These are phyloP conservation scores for Kodamaea anthophila DNA, from an alignment of 1,139 yeast genomes.

Conservation along the genomic window DNA sequence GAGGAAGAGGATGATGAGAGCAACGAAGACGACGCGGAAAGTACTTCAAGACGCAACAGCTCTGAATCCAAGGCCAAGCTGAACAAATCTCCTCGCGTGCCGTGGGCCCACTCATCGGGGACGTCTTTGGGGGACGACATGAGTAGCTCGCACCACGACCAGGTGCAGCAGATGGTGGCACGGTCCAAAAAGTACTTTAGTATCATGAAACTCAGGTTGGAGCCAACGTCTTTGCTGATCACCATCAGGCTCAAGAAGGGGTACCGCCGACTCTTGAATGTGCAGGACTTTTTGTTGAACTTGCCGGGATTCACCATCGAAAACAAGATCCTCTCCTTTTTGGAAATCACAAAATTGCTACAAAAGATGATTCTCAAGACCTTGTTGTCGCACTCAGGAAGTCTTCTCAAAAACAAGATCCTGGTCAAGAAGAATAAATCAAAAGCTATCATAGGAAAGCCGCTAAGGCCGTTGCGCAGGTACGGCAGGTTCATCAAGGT, in stretches of 20 bases:
- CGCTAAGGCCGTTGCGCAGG: conserved; percentile 21
- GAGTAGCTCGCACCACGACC: conserved; percentile 27
- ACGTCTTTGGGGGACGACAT: conserved; percentile 6
- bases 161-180: conserved; percentile 49
- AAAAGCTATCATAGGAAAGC: conserved; percentile 12
- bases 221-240: conserved; percentile 44
- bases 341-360: conserved; percentile 48
- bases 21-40: not conserved
- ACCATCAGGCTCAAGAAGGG: conserved; percentile 57
- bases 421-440: conserved; percentile 17
- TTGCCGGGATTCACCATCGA: conserved; percentile 48
- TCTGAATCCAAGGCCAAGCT: not conserved
- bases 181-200: conserved; percentile 56
- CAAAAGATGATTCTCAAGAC: conserved; percentile 49
- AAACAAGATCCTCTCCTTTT: conserved; percentile 45
- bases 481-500: conserved; percentile 24
- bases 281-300: conserved; percentile 48
- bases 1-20: conserved; percentile 5
- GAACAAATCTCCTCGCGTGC: no score
- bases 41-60: not conserved
- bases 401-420: conserved; percentile 51
- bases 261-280: conserved; percentile 51
- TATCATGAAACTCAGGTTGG: conserved; percentile 43
- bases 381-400: conserved; percentile 52
- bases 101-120: conserved; percentile 3